These are phyloP conservation scores for Mycena latifolia DNA, from an alignment of 768 basidiomycete genomes.

Conservation along the genomic window DNA sequence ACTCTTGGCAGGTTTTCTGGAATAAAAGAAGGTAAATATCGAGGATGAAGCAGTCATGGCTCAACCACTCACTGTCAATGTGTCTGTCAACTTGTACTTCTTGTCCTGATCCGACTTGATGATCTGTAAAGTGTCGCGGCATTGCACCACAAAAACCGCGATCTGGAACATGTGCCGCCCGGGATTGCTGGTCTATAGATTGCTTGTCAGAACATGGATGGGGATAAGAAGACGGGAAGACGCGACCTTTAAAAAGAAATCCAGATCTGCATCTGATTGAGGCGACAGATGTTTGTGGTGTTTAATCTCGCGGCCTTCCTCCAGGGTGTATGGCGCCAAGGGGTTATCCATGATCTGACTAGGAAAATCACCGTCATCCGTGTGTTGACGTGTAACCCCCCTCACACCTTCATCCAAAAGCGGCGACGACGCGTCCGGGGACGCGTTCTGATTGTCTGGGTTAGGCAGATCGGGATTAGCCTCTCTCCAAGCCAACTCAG, in stretches of 20 bases:
- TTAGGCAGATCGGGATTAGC: too few relatives aligned
- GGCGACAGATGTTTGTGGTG: slow-evolving; percentile 4
- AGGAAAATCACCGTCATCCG: not conserved
- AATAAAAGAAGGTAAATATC: too few relatives aligned
- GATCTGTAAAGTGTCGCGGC: not conserved
- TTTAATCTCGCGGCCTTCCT: slow-evolving; percentile 14
- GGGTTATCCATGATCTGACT: not conserved
- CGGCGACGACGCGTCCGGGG: too few relatives aligned
- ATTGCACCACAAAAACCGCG: not conserved
- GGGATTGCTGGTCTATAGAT: slow-evolving; percentile 4
- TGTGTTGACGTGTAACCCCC: not conserved
- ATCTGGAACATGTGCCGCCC: slow-evolving; percentile 5
- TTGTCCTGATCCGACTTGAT: not conserved
- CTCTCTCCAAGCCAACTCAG: too few relatives aligned
- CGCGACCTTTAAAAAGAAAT: not conserved
- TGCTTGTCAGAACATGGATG: not conserved
- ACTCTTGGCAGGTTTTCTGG: slow-evolving; percentile 13
- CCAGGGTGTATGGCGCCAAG: not conserved
- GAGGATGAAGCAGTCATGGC: not conserved
- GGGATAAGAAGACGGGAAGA: not conserved
- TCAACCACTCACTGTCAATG: not conserved
- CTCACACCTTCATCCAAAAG: too few relatives aligned
- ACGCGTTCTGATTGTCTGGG: too few relatives aligned
- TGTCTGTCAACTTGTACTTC: slow-evolving; percentile 2
- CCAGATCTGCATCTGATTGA: not conserved